Evolutionary conservation across 1,139 yeast species (phyloP).

Genomic region (Scheffersomyces titani): DNA sequence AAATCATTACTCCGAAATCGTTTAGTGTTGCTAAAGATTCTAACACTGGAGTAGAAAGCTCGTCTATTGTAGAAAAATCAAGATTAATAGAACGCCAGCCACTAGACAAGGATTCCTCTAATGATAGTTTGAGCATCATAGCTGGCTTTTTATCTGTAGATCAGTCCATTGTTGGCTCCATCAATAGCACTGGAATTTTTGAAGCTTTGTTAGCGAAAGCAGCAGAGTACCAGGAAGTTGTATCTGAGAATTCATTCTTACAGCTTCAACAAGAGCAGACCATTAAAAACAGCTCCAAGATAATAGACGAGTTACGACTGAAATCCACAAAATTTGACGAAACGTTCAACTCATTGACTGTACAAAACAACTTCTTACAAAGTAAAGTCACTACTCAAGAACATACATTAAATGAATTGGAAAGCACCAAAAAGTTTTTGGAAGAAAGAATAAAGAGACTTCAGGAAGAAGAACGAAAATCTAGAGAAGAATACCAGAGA

Average conservation of each 20-base stretch:
- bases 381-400: slow-evolving; percentile 1
- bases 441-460: slow-evolving; percentile 9
- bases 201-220: slow-evolving; percentile 45
- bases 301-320: slow-evolving; percentile 12
- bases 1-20: slow-evolving; percentile 43
- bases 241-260: slow-evolving; percentile 52
- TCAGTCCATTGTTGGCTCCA: slow-evolving; percentile 14
- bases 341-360: slow-evolving; percentile 9
- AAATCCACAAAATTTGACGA: slow-evolving; percentile 12
- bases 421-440: slow-evolving; percentile 10
- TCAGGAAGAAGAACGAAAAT: slow-evolving; percentile 25
- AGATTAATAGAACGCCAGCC: slow-evolving; percentile 1
- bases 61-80: slow-evolving; percentile 16
- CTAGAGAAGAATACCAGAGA: slow-evolving; percentile 26
- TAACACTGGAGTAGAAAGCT: slow-evolving; percentile 11
- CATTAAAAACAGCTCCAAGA: slow-evolving; percentile 27
- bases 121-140: slow-evolving; percentile 10
- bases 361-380: slow-evolving; percentile 7
- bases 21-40: slow-evolving; percentile 43
- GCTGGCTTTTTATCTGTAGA: slow-evolving; percentile 41
- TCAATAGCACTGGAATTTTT: slow-evolving; percentile 22
- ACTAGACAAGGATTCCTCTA: slow-evolving; percentile 3
- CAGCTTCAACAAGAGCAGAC: slow-evolving; percentile 58
- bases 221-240: slow-evolving; percentile 47
- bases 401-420: slow-evolving; percentile 10